Conservation (phyloP, 1,284 basidiomycete species). For the Ceratobasidium theobromae region DNA sequence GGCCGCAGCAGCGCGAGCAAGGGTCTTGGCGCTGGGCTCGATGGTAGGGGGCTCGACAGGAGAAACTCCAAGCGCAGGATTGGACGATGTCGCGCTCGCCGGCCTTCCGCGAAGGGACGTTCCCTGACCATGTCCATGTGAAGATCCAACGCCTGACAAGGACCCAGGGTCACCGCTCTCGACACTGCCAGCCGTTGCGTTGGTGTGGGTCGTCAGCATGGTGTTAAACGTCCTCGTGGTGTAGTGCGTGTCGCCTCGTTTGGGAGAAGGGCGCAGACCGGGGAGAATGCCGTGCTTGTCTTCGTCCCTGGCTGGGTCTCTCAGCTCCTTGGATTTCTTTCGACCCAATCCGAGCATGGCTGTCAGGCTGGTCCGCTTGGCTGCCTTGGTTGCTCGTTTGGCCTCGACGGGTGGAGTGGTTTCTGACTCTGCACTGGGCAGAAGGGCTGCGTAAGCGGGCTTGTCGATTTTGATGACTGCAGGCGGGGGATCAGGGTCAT, state of each 20-base stretch:
- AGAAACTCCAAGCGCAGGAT: neutral
- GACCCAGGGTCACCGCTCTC: neutral
- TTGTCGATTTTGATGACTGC: conserved; percentile 1
- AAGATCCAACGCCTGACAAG: neutral
- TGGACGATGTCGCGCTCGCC: neutral
- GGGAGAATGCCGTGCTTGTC: neutral
- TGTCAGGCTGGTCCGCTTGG: conserved; percentile 18
- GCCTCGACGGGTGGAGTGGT: neutral
- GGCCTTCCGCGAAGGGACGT: neutral
- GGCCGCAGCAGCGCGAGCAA: conserved; percentile 18
- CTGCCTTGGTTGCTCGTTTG: neutral
- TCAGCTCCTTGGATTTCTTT: conserved; percentile 28
- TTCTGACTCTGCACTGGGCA: conserved; percentile 7
- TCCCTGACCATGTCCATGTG: neutral
- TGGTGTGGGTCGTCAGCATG: conserved; percentile 17
- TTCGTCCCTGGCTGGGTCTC: no score
- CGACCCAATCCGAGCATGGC: conserved; percentile 22
- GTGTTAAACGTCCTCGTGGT: conserved; percentile 6
- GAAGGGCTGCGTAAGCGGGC: neutral
- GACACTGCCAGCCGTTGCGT: conserved; percentile 7
- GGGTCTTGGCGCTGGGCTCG: conserved; percentile 28
- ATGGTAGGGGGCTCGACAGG: neutral
- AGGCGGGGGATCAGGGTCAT: neutral
- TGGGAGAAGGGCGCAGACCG: neutral
- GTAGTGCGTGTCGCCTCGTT: conserved; percentile 6